Evolutionary conservation across 2,329 filamentous ascomycete species (phyloP).

Genomic region (Neofusicoccum kwambonambiense): DNA sequence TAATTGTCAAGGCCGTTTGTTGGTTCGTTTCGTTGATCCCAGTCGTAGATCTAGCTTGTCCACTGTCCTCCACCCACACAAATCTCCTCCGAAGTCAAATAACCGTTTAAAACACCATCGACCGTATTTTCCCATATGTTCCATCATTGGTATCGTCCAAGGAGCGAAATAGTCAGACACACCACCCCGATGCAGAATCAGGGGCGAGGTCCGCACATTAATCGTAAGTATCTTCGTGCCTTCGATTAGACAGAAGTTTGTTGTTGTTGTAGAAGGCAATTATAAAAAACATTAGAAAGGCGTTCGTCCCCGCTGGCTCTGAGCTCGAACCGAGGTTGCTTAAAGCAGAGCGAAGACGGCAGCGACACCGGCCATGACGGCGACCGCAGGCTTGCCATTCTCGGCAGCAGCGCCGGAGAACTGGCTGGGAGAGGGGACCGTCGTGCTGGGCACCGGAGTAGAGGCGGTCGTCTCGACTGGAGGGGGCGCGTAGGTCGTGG

Average conservation of each 20-base stretch:
- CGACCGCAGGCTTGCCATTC: background rate
- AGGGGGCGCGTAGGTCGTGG: background rate
- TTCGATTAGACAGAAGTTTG: background rate
- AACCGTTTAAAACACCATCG: no score
- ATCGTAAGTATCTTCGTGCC: background rate
- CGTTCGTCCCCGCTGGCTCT: background rate
- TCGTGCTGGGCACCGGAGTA: constrained; percentile 13
- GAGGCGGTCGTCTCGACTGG: constrained; percentile 4
- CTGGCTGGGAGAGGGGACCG: background rate
- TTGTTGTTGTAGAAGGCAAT: background rate
- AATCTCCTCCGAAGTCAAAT: background rate
- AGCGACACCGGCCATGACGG: background rate
- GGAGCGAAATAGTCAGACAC: background rate
- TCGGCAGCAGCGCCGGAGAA: background rate
- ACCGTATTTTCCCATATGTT: background rate
- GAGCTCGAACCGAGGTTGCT: background rate
- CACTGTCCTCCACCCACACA: background rate
- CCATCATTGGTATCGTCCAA: constrained; percentile 1
- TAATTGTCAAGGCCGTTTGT: background rate
- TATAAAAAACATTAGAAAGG: background rate
- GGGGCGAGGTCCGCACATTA: background rate
- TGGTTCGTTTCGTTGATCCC: background rate
- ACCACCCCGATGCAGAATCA: background rate
- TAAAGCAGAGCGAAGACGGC: background rate
- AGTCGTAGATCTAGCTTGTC: background rate